A percentile compares a stretch with the other conserved stretches of the same genome.
Conservation (phyloP, 805 yeast species). For the Ogataea chonburiensis region DNA sequence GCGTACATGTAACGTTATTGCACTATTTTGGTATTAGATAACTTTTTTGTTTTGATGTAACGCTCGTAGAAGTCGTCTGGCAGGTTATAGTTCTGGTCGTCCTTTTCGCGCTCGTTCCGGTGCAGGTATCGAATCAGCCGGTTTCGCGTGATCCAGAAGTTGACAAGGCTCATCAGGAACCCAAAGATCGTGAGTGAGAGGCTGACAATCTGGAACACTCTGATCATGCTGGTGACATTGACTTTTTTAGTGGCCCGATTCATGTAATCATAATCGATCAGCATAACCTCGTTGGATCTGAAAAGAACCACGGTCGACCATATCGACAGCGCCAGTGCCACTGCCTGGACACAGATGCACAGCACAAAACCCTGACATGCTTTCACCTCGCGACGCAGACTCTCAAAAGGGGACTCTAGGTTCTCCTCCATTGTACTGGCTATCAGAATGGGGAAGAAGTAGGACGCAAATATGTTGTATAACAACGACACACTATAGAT, state of each 20-base stretch:
- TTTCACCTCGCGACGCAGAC: conserved; percentile 24
- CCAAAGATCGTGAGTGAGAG: conserved; percentile 22
- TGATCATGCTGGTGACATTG: conserved; percentile 24
- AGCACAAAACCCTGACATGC: conserved; percentile 23
- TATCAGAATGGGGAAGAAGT: conserved; percentile 28
- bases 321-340: conserved; percentile 23
- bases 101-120: conserved; percentile 21
- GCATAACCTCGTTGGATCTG: conserved; percentile 9
- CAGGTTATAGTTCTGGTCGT: conserved; percentile 4
- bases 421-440: conserved; percentile 26
- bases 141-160: conserved; percentile 25
- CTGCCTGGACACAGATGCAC: conserved; percentile 20
- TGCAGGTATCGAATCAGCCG: conserved; percentile 28
- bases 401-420: conserved; percentile 25
- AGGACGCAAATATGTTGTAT: conserved; percentile 27
- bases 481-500: conserved; percentile 25
- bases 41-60: conserved; percentile 20
- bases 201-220: conserved; percentile 26
- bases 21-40: too few relatives aligned
- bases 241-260: conserved; percentile 9
- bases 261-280: conserved; percentile 17
- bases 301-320: conserved; percentile 25
- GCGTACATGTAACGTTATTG: conserved; percentile 67
- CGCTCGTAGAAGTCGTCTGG: conserved; percentile 23
- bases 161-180: conserved; percentile 22